These are phyloP conservation scores for Termitomyces sp. DNA, from an alignment of 1,284 basidiomycete genomes.

Conservation along the genomic window DNA sequence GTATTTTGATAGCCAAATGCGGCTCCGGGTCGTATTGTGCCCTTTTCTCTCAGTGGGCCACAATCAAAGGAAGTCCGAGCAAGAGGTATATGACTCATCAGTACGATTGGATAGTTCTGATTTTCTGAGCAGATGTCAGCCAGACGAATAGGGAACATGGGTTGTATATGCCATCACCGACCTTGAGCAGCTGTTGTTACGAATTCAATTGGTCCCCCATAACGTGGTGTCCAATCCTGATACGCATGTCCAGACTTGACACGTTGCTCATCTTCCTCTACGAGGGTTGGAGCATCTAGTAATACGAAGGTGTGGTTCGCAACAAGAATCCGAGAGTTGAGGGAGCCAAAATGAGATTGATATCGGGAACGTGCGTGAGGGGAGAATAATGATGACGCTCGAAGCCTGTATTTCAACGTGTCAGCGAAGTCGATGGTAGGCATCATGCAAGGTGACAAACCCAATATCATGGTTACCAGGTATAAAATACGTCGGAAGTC, in stretches of 20 bases:
- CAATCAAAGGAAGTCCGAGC: constrained; percentile 60
- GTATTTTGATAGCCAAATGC: constrained; percentile 86
- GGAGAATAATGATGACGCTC: constrained; percentile 52
- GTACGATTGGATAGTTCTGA: constrained; percentile 35
- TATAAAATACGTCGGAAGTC: constrained; percentile 58
- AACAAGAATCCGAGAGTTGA: constrained; percentile 49
- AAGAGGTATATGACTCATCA: constrained; percentile 85
- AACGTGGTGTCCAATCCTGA: constrained; percentile 52
- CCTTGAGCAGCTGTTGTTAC: constrained; percentile 50
- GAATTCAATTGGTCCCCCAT: constrained; percentile 66
- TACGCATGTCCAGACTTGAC: constrained; percentile 38
- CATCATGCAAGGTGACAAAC: constrained; percentile 33
- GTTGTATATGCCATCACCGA: constrained; percentile 25
- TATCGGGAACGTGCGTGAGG: constrained; percentile 60
- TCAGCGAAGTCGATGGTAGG: constrained; percentile 1
- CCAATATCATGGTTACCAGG: constrained; percentile 90
- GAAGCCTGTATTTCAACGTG: constrained; percentile 40
- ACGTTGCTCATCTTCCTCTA: constrained; percentile 75
- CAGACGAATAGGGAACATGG: not conserved
- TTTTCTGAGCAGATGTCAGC: constrained; percentile 2
- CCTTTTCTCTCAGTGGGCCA: constrained; percentile 73
- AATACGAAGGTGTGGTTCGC: constrained; percentile 72
- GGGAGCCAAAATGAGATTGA: constrained; percentile 57
- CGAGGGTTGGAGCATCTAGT: constrained; percentile 71
- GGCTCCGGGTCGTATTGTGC: constrained; percentile 69